Evolutionary conservation across 495 filamentous ascomycete genomes (phyloP), one percentile per base, ranked within the genome.

Genomic region (Xylaria castorea): DNA sequence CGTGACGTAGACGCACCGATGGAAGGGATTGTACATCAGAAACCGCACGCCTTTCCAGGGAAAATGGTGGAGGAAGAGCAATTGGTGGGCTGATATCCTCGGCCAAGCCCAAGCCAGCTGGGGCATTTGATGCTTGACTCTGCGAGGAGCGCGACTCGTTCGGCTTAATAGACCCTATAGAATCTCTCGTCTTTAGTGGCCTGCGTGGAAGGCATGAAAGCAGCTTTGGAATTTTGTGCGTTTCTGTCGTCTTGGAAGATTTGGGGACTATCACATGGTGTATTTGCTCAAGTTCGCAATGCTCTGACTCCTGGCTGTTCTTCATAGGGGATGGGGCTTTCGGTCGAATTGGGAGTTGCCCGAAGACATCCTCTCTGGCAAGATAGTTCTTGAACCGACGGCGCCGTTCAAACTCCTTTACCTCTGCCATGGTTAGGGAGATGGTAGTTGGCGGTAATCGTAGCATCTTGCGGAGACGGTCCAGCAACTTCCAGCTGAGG

Each of bases 401-500:
- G 44, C 85, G 84, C 8, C 78, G 72, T 20, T 85, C 82, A 27
- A 82, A 81, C 53, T 87, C 84, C 73, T 81, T 80, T 38, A 92
- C 75, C 75, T 92, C 90, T 16, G 83, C 78, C 44, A 86, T 83
- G 38, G 84, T 85, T 50, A 91, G 76, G 9, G 80, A 79, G 74
- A 92, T 85, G 44, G 83, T 79, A 0, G 88, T 89, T 14, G 86
- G 85, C 48, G 80, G 77, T 32, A 86, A 78, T 71, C 89, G 86
- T 61, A 92, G 80, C 90, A 91, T 91, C 67, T 63, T 75, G 76
- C 73, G 69, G 58, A 75, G 69, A 55, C 32, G 11, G 4, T 57
- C 20, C 30, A 5, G 66, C n/a, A 42, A 14, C 16, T 42, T 44
- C 9, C 16, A 20, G 66, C 6, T 57, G 50, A 57, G 44, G 0